phyloP scores from a whole-genome alignment of 805 yeast species.

The Lipomyces mesembrius region DNA sequence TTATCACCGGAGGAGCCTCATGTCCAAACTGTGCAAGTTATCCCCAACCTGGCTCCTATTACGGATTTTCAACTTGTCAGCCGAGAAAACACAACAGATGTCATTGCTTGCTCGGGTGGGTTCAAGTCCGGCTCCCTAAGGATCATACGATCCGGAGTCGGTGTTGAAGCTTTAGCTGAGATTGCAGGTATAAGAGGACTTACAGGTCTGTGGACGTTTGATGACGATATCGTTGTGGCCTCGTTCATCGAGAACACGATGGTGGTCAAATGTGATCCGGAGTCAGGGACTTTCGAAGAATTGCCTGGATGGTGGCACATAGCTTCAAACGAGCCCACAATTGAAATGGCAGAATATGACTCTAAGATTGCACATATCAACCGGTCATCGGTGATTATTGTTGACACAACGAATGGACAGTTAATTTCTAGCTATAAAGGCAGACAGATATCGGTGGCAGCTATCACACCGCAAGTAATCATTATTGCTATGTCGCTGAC shows the following conservation, averaged over 20 bases:
- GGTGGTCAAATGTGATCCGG: conserved; percentile 23
- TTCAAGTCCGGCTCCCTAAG: conserved; percentile 37
- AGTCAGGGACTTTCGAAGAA: conserved; percentile 15
- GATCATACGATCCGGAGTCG: conserved; percentile 34
- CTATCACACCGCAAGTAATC: conserved; percentile 11
- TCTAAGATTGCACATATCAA: conserved; percentile 14
- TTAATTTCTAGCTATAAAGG: not conserved
- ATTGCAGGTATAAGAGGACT: conserved; percentile 24
- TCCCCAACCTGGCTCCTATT: conserved; percentile 38
- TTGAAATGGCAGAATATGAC: conserved; percentile 17
- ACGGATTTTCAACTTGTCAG: conserved; percentile 33
- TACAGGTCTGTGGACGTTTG: conserved; percentile 33
- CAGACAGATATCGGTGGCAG: conserved; percentile 23
- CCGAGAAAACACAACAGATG: conserved; percentile 26
- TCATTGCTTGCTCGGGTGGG: conserved; percentile 38
- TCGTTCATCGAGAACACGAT: conserved; percentile 33
- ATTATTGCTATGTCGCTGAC: conserved; percentile 12
- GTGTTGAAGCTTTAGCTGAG: conserved; percentile 29
- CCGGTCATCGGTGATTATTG: not conserved
- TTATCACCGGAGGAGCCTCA: conserved; percentile 27
- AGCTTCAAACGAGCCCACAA: conserved; percentile 21
- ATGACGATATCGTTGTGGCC: conserved; percentile 22
- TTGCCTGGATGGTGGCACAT: conserved; percentile 24
- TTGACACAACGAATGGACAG: conserved; percentile 3
- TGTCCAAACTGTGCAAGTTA: conserved; percentile 26